Base-by-base conservation (phyloP, 2,329 filamentous ascomycete genomes). In the Curvularia sp. region DNA sequence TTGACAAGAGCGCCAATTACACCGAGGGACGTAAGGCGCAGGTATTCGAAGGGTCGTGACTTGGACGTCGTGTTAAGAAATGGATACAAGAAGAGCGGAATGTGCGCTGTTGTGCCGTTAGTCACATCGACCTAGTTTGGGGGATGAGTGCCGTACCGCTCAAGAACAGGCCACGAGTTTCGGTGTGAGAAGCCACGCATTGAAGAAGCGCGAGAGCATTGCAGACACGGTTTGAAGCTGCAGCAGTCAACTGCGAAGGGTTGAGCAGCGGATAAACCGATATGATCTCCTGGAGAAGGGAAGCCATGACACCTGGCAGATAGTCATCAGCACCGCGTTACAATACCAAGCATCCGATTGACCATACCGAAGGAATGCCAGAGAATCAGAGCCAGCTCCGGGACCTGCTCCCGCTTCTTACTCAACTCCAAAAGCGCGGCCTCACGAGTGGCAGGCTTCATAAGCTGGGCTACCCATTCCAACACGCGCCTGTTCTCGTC, bases 11-110 rank as follows among this genome's bases (percentile, higher is more conserved):
- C 95, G 56, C 95, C 95, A 66, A 99, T 98, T 28, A 99, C 95
- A 53, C 95, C 95, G 21, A 99, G 86, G 18, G 93, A 97, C 0
- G 95, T 99, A 32, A 99, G 86, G 51, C 95, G 92, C 52, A 99
- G 86, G 75, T 99, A 99, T 78, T 99, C 95, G 77, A 98, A 99
- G 0, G 95, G 95, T 52, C 95, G 88, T 30, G 93, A 97, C 79
- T 99, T 99, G 32, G 95, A 98, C 1, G 95, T 99, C 3, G 95
- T 99, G 80, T 99, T 99, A 63, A 99, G 87, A 74, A 99, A 99
- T 0, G 95, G 95, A 71, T 99, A 99, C 56, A 99, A 88, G 78
- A 97, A 99, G 49, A 99, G 87, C 7, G 95, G 95, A 58, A 99
- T 98, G 73, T 99, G 95, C 38, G 95, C 95, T 97, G 38, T 36